Conservation (phyloP, 179 eudicot species). For the Actinidia arguta region DNA sequence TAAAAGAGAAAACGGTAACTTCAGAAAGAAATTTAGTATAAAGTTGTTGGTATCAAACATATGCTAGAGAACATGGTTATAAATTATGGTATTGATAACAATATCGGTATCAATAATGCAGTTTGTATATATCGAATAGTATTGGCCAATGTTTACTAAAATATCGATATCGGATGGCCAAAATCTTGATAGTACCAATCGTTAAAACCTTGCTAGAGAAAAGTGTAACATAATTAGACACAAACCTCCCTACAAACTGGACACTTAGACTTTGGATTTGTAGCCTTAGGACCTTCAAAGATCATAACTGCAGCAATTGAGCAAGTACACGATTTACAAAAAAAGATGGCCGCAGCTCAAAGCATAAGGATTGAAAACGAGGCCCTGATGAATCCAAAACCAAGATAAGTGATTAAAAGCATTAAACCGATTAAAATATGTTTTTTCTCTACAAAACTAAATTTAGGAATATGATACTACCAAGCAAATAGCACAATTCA, state of each 20-base stretch:
- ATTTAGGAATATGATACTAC: constrained; percentile 18
- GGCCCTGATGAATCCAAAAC: constrained; percentile 30
- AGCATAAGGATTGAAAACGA: constrained; percentile 42
- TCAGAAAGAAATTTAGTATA: too few species aligned
- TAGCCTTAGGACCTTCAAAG: constrained; percentile 40
- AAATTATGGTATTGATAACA: too few species aligned
- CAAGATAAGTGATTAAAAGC: background rate
- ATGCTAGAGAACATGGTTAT: too few species aligned
- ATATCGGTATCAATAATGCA: too few species aligned
- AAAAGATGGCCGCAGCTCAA: constrained; percentile 46
- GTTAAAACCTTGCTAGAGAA: too few species aligned
- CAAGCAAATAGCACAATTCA: constrained; percentile 47
- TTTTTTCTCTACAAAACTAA: background rate
- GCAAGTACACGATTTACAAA: constrained; percentile 48
- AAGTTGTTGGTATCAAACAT: too few species aligned
- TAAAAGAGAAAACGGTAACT: too few species aligned
- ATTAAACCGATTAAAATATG: background rate
- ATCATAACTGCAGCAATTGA: constrained; percentile 42
- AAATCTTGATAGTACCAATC: too few species aligned
- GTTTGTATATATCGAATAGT: too few species aligned
- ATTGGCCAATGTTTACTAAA: too few species aligned
- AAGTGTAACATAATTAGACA: background rate
- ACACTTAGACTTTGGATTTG: constrained; percentile 35
- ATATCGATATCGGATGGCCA: too few species aligned
- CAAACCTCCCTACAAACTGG: constrained; percentile 47